Percentiles rank a stretch among this genome's conserved stretches.
Evolutionary conservation across 176 grass and related monocot genomes (phyloP).

Genomic region (Chloris gayana): DNA sequence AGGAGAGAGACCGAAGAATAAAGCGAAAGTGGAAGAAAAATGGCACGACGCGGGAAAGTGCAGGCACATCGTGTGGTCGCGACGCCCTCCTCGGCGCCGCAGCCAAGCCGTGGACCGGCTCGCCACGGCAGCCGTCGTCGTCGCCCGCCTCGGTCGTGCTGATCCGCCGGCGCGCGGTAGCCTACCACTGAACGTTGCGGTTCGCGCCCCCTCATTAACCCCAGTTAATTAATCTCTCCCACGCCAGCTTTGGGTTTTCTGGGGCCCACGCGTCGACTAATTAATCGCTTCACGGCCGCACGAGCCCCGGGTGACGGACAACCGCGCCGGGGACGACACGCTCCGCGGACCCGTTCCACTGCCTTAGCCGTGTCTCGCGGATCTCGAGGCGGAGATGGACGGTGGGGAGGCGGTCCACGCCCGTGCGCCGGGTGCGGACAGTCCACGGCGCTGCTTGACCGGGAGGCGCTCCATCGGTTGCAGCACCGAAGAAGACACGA

Average conservation of each 20-base stretch:
- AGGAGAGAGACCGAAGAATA: too few species aligned
- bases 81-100: neutral
- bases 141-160: neutral
- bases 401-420: neutral
- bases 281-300: slow-evolving; percentile 8
- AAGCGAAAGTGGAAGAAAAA: too few species aligned
- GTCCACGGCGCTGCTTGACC: neutral
- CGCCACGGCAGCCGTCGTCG: neutral
- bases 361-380: accelerated
- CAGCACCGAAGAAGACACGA: slow-evolving; percentile 24
- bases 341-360: neutral
- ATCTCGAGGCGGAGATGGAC: neutral
- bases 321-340: neutral
- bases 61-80: neutral
- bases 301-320: slow-evolving; percentile 33
- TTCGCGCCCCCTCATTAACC: neutral
- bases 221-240: neutral
- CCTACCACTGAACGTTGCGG: neutral
- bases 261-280: neutral
- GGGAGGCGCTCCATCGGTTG: slow-evolving; percentile 6
- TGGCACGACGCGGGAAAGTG: slow-evolving; percentile 18
- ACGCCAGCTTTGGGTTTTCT: neutral
- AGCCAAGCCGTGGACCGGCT: neutral
- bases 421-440: neutral
- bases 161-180: neutral